Base-by-base conservation (phyloP, 2,329 filamentous ascomycete species). In the Cercospora brassicicola region DNA sequence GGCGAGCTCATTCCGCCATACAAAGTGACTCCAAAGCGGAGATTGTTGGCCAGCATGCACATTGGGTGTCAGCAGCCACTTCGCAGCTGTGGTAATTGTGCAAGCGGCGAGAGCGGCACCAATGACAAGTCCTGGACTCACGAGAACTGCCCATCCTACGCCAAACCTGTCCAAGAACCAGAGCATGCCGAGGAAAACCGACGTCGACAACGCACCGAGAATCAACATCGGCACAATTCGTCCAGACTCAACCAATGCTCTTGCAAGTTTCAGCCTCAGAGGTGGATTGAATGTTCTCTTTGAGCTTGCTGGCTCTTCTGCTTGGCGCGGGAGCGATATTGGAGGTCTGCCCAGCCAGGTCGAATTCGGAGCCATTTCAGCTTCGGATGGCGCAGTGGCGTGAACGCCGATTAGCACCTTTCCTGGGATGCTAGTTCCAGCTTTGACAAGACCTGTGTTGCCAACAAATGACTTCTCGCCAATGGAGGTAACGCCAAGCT, bases 21-120 rank as follows among this genome's bases (percentile, higher is more conserved):
- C 63, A 18, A 65, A 65, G 26, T 65, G 63, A 51, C 63, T 65
- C 63, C 63, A 65, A 5, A 65, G 55, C 13, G 63, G 63, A 7
- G 36, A 45, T 48, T 65, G 63, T 36, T 65, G 63, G 15, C 63
- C 63, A 10, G 63, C 63, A 20, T 33, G 53, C 56, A 59, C 55
- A 20, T 31, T 59, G 31, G 63, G 63, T 13, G 63, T 65, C 36
- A 65, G 55, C 26, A 65, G 55, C 63, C 63, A 65, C 55, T 65
- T 65, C 15, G 55, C 63, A 13, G 63, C 63, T 6, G 63, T 65
- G 9, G 63, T 65, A 18, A 65, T 31, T 11, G 30, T 31, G 20
- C 63, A 65, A 20, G 63, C 63, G 4, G 15, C 45, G n/a, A 60
- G 3, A 6, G 18, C 39, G 48, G 63, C 63, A 20, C 36, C 63